Percentiles rank a stretch among this genome's conserved stretches.
Evolutionary conservation across 768 basidiomycete genomes (phyloP).

Genomic region (Mycena albidolilacea): DNA sequence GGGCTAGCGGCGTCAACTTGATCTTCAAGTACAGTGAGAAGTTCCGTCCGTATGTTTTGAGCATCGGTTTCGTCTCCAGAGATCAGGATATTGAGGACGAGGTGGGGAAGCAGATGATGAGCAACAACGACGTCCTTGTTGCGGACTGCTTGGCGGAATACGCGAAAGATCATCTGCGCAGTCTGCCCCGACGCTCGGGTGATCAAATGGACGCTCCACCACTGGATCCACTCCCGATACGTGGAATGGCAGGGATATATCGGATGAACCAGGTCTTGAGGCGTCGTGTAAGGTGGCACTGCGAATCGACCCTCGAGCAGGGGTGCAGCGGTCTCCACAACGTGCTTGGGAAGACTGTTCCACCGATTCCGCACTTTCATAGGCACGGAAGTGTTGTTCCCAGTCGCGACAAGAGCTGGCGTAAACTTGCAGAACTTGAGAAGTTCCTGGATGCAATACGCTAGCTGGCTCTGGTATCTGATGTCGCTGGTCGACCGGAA

Average conservation of each 20-base stretch:
- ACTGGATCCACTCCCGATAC: constrained; percentile 96
- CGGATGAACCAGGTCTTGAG: constrained; percentile 67
- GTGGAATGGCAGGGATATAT: constrained; percentile 85
- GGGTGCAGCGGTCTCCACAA: constrained; percentile 89
- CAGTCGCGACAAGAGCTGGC: constrained; percentile 75
- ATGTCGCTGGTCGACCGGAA: constrained; percentile 96
- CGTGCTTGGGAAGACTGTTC: constrained; percentile 84
- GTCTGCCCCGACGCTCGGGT: constrained; percentile 68
- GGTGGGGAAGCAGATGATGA: constrained; percentile 90
- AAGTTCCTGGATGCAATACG: constrained; percentile 93
- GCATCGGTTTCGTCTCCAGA: constrained; percentile 77
- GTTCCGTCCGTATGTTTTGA: constrained; percentile 78
- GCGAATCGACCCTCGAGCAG: constrained; percentile 81
- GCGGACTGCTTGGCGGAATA: constrained; percentile 83
- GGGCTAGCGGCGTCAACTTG: constrained; percentile 77
- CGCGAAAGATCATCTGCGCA: constrained; percentile 81
- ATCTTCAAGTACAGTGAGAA: constrained; percentile 87
- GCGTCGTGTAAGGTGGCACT: constrained; percentile 59
- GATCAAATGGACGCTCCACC: constrained; percentile 90
- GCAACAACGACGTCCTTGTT: constrained; percentile 97
- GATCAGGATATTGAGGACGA: constrained; percentile 88
- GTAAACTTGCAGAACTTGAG: constrained; percentile 90
- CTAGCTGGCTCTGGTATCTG: constrained; percentile 89
- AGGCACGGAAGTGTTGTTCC: constrained; percentile 64
- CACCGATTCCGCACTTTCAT: constrained; percentile 82